Base-by-base conservation (phyloP, 2,329 filamentous ascomycete species). In the Epichloe hybrida region DNA sequence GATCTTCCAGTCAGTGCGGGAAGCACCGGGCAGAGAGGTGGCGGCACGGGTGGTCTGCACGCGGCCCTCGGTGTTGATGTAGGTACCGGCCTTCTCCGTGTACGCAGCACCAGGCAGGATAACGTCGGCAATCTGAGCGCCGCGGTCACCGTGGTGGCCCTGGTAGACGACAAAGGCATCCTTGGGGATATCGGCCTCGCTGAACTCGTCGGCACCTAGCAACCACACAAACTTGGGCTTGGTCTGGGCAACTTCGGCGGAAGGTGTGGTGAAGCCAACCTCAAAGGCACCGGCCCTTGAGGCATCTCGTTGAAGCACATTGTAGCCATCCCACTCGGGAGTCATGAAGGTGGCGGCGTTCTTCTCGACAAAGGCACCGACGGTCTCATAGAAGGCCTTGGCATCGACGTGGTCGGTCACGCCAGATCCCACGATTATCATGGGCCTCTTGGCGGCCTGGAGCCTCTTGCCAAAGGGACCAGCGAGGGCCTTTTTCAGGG, bases 1-100 rank as follows among this genome's bases (percentile, higher is more conserved):
- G 63, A 98, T 97, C 81, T 97, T 98, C 93, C 93, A 98, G 72
- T 98, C 93, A 56, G 93, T 91, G 64, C 93, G 82, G 51, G 91
- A 82, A 49, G 89, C 93, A 53, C 93, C 93, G 23, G 89, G 88
- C 57, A 95, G 76, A 44, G 86, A 86, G 38, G 89, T 94, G 34
- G 93, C 93, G 46, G 88, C 84, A 57, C 93, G 86, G 50, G 87
- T 93, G 75, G 95, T 85, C 72, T 98, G 93, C 21, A 93, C 88
- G 61, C 93, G 87, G 51, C 93, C 93, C 70, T 98, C 93, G 0
- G 93, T 97, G 80, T 97, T 98, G 71, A 98, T 81, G 64, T 95
- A 98, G 43, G 93, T 98, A 53, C 83, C 90, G 23, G 85, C 81
- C 76, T 97, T 98, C 74, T 98, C 93, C 23, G 91, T 97, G 73